Conservation (phyloP, 2,329 filamentous ascomycete species). For the Cercospora brassicicola region DNA sequence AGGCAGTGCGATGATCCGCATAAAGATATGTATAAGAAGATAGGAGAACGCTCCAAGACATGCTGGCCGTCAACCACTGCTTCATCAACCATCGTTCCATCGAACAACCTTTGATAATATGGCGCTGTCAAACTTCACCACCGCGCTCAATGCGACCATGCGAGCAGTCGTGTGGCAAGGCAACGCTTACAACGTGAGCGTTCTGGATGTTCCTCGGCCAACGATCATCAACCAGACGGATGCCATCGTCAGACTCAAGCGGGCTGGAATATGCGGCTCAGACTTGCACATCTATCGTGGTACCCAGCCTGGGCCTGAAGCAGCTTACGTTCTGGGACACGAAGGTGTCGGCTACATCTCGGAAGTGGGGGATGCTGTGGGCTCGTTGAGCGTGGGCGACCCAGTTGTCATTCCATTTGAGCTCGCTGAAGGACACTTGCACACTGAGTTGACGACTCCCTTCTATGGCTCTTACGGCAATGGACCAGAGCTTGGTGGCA, state of each 20-base stretch:
- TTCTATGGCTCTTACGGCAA: neutral
- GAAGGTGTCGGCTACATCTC: slow-evolving; percentile 1
- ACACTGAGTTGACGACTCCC: neutral
- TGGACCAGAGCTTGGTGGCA: neutral
- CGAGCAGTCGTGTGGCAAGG: neutral
- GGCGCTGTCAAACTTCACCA: neutral
- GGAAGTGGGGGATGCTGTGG: slow-evolving; percentile 2
- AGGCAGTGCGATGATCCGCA: neutral
- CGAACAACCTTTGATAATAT: neutral
- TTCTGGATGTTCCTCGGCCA: neutral
- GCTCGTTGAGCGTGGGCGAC: neutral
- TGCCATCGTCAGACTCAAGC: neutral
- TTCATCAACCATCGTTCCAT: neutral
- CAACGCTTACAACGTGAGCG: neutral
- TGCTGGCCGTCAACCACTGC: neutral
- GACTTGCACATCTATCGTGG: neutral
- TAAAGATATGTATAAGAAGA: neutral
- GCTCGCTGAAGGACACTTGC: neutral
- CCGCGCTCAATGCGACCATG: neutral
- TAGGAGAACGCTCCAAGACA: neutral
- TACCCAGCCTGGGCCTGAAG: neutral
- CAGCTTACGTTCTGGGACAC: neutral
- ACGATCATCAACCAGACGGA: neutral
- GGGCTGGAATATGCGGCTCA: neutral
- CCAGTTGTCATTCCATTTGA: neutral